Conservation (phyloP, 257 asterid species). For the Capsicum chinense region DNA sequence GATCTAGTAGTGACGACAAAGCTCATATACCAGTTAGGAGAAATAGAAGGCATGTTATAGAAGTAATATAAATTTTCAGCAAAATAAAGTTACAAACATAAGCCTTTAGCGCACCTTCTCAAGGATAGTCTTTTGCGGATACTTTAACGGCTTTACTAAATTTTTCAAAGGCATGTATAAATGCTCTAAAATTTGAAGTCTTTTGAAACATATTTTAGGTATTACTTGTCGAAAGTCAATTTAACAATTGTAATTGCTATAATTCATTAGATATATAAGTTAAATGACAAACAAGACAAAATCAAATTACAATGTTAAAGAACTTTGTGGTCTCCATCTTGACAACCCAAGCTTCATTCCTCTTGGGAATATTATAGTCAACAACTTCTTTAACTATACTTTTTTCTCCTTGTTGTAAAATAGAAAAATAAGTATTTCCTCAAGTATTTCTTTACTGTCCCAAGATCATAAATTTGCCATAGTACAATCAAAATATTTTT, state of each 20-base stretch:
- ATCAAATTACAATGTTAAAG: background rate
- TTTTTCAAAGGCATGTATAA: too few species aligned
- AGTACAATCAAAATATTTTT: background rate
- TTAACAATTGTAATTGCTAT: background rate
- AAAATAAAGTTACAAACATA: background rate
- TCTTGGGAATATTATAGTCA: background rate
- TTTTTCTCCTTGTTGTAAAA: background rate
- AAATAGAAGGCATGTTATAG: background rate
- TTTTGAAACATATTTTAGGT: too few species aligned
- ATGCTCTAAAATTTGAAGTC: too few species aligned
- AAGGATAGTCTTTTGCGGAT: background rate
- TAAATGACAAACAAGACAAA: background rate
- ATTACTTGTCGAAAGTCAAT: too few species aligned
- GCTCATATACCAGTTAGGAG: background rate
- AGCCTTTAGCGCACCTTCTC: background rate
- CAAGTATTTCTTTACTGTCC: too few species aligned
- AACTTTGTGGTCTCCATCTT: background rate
- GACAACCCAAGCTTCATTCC: background rate
- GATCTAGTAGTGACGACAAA: background rate
- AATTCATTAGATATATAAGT: background rate
- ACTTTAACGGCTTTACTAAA: too few species aligned
- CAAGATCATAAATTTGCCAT: too few species aligned
- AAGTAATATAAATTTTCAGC: background rate
- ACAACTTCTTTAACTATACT: background rate
- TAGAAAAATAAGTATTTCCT: too few species aligned